These are phyloP conservation scores for Lumnitzera littorea DNA, from an alignment of 345 rosid species.

Conservation along the genomic window DNA sequence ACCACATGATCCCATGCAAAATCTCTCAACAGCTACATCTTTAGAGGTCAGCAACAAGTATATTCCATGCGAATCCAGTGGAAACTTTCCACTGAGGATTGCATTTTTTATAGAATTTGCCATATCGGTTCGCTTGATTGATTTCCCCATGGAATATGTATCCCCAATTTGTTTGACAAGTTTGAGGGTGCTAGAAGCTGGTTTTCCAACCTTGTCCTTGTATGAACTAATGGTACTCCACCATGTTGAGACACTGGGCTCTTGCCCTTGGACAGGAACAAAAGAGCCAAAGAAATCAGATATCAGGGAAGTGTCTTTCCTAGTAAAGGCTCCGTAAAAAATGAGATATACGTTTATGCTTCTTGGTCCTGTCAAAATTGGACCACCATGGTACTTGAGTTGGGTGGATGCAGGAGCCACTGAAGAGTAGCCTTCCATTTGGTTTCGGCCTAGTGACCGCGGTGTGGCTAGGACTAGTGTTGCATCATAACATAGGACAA, in stretches of 20 bases:
- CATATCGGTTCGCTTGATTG: constrained; percentile 11
- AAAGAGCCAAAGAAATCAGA: constrained; percentile 15
- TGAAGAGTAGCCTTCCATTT: background rate
- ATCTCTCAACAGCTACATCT: constrained; percentile 14
- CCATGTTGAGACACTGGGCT: constrained; percentile 16
- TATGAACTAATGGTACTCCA: constrained; percentile 18
- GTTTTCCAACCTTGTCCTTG: constrained; percentile 11
- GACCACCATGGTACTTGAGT: constrained; percentile 19
- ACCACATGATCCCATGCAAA: constrained; percentile 20
- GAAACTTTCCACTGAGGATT: background rate
- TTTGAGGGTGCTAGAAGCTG: constrained; percentile 7
- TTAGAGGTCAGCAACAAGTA: constrained; percentile 16
- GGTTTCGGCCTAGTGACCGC: constrained; percentile 3
- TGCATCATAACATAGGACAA: background rate
- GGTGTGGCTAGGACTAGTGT: constrained; percentile 1
- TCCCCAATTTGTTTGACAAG: constrained; percentile 16
- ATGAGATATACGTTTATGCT: constrained; percentile 13
- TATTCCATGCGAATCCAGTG: constrained; percentile 3
- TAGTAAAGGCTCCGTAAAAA: constrained; percentile 19
- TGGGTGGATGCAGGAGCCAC: background rate
- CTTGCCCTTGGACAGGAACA: background rate
- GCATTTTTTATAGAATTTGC: constrained; percentile 5
- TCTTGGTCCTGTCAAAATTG: constrained; percentile 10
- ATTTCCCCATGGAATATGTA: constrained; percentile 16
- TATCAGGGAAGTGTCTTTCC: constrained; percentile 8